Base-by-base conservation (phyloP, 1,284 basidiomycete species). In the Salmacisia buchloeana region DNA sequence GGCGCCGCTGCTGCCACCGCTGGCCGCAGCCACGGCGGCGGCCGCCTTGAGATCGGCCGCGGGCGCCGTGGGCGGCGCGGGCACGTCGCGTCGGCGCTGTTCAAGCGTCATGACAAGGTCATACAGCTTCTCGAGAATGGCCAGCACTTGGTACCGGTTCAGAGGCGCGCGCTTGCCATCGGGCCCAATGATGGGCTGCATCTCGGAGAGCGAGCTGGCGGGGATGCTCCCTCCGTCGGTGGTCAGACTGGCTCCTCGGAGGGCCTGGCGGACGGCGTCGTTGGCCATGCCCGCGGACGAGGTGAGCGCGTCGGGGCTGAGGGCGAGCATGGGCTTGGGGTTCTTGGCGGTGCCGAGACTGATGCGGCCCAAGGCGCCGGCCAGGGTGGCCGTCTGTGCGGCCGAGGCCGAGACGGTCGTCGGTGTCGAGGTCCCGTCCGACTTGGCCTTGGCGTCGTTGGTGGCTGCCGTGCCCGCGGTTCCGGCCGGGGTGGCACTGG, bases 361-460 rank as follows among this genome's bases (percentile, higher is more conserved):
- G n/a, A 90, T 94, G 80, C 89, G 91, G 2, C 96, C 96, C 6
- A 99, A 85, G 6, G 94, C 94, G 63, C 96, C 94, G 81, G 96
- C 92, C n/a, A 98, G 85, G 3, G 49, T 54, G 49, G 49, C 49
- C 13, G 49, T 54, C 27, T 54, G 69, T 88, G 87, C 70, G 87
- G 84, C 49, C 86, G 70, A 13, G 33, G 58, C 27, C 7, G 46
- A 52, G 4, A 27, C 27, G n/a, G 46, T 13, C 13, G n/a, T 27
- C 46, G 46, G 46, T 23, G 54, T 10, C 38, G 54, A 21, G 18
- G 57, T 15, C 23, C 12, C 23, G 13, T 13, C 33, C 6, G 41
- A 15, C 23, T 60, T 60, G 36, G 23, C 15, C 9, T 36, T 58
- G 34, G 25, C 21, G 15, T 31, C 23, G n/a, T 31, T 31, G 13